These are phyloP conservation scores for Claviceps lovelessii DNA, from an alignment of 2,329 filamentous ascomycete species.

Conservation along the genomic window DNA sequence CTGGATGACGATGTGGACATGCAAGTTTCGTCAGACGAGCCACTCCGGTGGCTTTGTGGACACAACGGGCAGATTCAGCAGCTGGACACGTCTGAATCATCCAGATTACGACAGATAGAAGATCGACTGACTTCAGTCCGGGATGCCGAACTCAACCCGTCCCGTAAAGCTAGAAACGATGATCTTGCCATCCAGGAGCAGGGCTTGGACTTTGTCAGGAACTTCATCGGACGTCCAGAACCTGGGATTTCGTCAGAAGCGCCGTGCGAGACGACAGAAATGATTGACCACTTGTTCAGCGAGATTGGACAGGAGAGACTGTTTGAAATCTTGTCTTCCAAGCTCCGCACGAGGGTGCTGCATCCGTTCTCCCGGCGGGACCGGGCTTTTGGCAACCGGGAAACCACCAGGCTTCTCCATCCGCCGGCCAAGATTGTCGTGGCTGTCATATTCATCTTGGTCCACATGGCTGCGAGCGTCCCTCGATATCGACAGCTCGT, in stretches of 20 bases:
- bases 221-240: slow-evolving; percentile 56
- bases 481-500: slow-evolving; percentile 65
- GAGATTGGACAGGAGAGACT: slow-evolving; percentile 63
- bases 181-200: slow-evolving; percentile 83
- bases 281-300: slow-evolving; percentile 74
- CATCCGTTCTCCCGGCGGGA: slow-evolving; percentile 36
- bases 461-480: slow-evolving; percentile 74
- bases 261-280: slow-evolving; percentile 42
- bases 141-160: slow-evolving; percentile 54
- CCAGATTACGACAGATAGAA: slow-evolving; percentile 34
- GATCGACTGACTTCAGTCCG: slow-evolving; percentile 36
- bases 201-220: slow-evolving; percentile 76
- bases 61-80: slow-evolving; percentile 18
- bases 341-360: slow-evolving; percentile 50
- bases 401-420: slow-evolving; percentile 35
- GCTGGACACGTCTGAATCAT: slow-evolving; percentile 23
- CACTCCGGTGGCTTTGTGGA: slow-evolving; percentile 22
- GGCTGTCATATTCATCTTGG: slow-evolving; percentile 66
- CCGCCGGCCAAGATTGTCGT: slow-evolving; percentile 57
- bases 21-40: slow-evolving; percentile 32
- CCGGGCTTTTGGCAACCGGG: slow-evolving; percentile 15
- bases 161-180: slow-evolving; percentile 56
- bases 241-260: slow-evolving; percentile 35
- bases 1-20: slow-evolving; percentile 46
- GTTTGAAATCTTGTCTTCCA: slow-evolving; percentile 67